Base-by-base conservation (phyloP, 305 asterid species). In the Fraxinus xanthoxyloides region DNA sequence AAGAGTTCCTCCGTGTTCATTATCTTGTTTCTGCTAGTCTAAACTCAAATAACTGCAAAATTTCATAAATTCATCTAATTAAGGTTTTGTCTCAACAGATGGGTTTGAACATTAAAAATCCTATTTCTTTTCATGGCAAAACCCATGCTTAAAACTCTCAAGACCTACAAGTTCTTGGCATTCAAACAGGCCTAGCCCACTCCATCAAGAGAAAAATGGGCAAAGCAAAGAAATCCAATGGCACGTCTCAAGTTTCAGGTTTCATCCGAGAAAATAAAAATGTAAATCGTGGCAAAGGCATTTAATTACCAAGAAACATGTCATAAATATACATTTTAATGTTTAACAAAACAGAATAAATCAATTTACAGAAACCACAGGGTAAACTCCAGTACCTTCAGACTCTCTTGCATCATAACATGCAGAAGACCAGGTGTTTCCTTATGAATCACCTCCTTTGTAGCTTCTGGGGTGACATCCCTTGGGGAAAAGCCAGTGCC, bases 401-500 rank as follows among this genome's bases (percentile, higher is more conserved):
- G 83, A 86, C 98, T 94, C 90, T 94, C 98, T 88, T 82, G 97
- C 94, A 94, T 94, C 98, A 94, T 95, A 46, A 92, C 95, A 86
- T 91, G 87, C 48, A 91, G 92, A 81, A 94, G 92, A 81, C 97
- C 99, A 26, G 99, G 99, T 56, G 99, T 91, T 86, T 93, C 97
- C 89, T 89, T 95, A 85, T 91, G 92, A 85, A 95, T 90, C 87
- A 94, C 86, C 77, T 82, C 82, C 87, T 95, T 95, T 24, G 98
- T 95, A 79, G 99, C 99, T 90, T 95, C 99, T 1, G 99, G 99
- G 4, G 99, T 95, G 70, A 94, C 97, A 82, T 94, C 99, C 84
- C 98, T 89, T 35, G 97, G 98, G 77, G 98, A 90, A 82, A 86
- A 95, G 77, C 99, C 99, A 78, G 99, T 95, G 84, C 99, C 99